Base-by-base conservation (phyloP, 768 basidiomycete species). In the Phanerochaete sordida region DNA sequence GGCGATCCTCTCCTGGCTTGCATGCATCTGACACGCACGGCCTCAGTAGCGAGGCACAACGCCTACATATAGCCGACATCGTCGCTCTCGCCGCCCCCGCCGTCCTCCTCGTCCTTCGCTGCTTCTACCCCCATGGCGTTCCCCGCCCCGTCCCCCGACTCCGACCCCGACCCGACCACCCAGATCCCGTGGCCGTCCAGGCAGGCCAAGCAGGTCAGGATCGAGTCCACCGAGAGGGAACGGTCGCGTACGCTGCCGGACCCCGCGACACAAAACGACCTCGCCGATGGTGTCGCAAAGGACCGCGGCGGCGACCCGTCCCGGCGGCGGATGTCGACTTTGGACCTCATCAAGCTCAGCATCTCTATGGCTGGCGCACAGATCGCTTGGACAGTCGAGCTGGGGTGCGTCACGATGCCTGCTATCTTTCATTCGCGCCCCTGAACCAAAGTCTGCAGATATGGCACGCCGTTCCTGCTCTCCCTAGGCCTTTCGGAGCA, bases 291-390 rank as follows among this genome's bases (percentile, higher is more conserved):
- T 56, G 64, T 64, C 58, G 54, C 26, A 46, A 67, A 63, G 65
- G 54, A 59, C 21, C 24, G 47, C 15, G 23, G 9, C 12, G 23
- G 21, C 31, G 61, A 49, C 51, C 39, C 49, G 16, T 37, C 57
- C 19, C 43, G 62, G 39, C 66, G 69, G 39, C 72, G 73, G 50
- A 70, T 71, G 62, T 70, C 75, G 30, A 74, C 73, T 0, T 63
- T 70, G 48, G 74, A 76, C 37, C 82, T 94, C 59, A 81, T 93
- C 67, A 90, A 90, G 1, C 77, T 94, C 66, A 91, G 88, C 61
- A 83, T 97, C 61, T 92, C 94, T 8, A 95, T 98, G 91, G 93
- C 86, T 46, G 96, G 96, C 16, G 92, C 91, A 6, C 92, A 97
- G 75, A 87, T 98, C 26, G 90, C 93, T 1, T 98, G 95, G 95